Evolutionary conservation across 2,329 filamentous ascomycete genomes (phyloP).

Genomic region (Cladophialophora carrionii): DNA sequence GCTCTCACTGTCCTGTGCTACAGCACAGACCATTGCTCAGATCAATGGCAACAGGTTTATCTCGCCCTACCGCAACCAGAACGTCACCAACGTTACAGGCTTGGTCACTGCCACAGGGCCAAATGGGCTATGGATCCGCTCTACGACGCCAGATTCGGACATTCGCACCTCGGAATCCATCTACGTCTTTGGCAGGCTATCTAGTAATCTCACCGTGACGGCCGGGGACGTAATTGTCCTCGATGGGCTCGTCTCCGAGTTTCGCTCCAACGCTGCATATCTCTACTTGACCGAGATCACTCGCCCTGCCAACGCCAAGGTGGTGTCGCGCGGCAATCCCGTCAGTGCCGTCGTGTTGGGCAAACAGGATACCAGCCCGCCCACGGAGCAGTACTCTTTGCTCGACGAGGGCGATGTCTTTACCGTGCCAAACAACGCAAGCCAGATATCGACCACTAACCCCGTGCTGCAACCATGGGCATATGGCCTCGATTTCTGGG

Average conservation of each 20-base stretch:
- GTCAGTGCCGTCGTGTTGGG: slow-evolving; percentile 66
- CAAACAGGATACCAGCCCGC: slow-evolving; percentile 58
- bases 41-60: slow-evolving; percentile 70
- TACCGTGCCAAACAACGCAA: slow-evolving; percentile 64
- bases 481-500: slow-evolving; percentile 75
- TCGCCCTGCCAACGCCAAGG: slow-evolving; percentile 57
- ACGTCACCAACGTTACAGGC: slow-evolving; percentile 63
- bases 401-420: slow-evolving; percentile 70
- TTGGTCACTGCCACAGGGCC: slow-evolving; percentile 66
- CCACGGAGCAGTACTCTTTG: slow-evolving; percentile 63
- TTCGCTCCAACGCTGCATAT: slow-evolving; percentile 59
- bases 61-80: slow-evolving; percentile 62
- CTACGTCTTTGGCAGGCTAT: slow-evolving; percentile 60
- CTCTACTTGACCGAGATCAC: slow-evolving; percentile 67
- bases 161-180: slow-evolving; percentile 65
- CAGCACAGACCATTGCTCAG: slow-evolving; percentile 54
- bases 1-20: slow-evolving; percentile 42
- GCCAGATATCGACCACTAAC: slow-evolving; percentile 62
- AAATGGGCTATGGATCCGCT: slow-evolving; percentile 67
- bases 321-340: slow-evolving; percentile 58
- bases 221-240: slow-evolving; percentile 67
- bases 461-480: slow-evolving; percentile 62
- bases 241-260: slow-evolving; percentile 62
- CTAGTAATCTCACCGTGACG: slow-evolving; percentile 49
- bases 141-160: slow-evolving; percentile 60